phyloP scores from a whole-genome alignment of 148 eudicot genomes.

The Arbutus unedo region DNA sequence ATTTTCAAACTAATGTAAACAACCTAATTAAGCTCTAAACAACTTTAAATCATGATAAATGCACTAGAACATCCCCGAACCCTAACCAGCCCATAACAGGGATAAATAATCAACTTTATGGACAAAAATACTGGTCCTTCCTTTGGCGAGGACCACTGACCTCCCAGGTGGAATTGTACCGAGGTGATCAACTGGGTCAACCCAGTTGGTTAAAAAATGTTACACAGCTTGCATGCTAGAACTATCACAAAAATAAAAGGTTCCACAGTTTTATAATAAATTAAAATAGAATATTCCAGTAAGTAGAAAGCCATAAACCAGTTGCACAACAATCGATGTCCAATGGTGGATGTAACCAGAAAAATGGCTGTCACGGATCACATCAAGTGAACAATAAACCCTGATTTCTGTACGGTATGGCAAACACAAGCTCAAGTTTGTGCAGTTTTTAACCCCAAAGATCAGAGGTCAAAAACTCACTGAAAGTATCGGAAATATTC shows the following conservation, averaged over 20 bases:
- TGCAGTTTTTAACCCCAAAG: background rate
- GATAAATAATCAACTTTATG: background rate
- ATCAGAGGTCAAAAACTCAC: background rate
- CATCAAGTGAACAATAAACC: background rate
- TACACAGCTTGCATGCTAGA: background rate
- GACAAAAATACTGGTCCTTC: background rate
- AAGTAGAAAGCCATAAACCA: background rate
- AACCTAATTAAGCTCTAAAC: too few species aligned
- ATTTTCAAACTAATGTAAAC: too few species aligned
- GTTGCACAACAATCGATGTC: background rate
- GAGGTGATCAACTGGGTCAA: background rate
- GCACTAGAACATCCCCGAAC: too few species aligned
- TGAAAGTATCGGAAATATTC: background rate
- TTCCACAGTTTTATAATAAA: background rate
- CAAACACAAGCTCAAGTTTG: background rate
- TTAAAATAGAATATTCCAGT: background rate
- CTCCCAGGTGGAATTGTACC: background rate
- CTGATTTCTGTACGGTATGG: background rate
- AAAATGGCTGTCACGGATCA: background rate
- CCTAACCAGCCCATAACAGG: background rate
- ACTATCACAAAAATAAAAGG: background rate
- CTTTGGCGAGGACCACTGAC: background rate
- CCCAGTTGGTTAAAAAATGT: background rate
- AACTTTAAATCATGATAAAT: too few species aligned
- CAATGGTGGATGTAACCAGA: background rate